Percentiles rank a stretch among this genome's conserved stretches.
These are phyloP conservation scores for Hericium rajendrae DNA, from an alignment of 768 basidiomycete species.

Conservation along the genomic window DNA sequence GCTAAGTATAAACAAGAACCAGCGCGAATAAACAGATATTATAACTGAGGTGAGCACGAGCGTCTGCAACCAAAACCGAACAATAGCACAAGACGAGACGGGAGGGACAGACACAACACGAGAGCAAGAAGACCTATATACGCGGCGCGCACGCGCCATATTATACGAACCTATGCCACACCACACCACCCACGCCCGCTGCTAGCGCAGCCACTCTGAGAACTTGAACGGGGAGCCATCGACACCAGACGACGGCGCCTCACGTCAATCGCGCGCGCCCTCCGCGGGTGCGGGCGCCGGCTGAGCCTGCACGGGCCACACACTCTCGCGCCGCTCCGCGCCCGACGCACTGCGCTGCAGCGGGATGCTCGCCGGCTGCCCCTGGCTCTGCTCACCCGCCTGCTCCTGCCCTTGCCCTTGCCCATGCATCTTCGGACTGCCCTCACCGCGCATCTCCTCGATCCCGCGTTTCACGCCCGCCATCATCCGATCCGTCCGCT, in stretches of 20 bases:
- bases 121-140: constrained; percentile 11
- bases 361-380: constrained; percentile 14
- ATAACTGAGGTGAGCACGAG: neutral
- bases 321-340: constrained; percentile 18
- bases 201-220: neutral
- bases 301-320: constrained; percentile 21
- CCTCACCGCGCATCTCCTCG: constrained; percentile 54
- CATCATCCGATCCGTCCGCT: constrained; percentile 68
- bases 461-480: constrained; percentile 60
- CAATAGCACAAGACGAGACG: neutral
- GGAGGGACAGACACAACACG: neutral
- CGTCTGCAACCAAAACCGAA: neutral
- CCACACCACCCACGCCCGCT: neutral
- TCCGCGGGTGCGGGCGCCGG: constrained; percentile 10
- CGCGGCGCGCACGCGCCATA: constrained; percentile 4
- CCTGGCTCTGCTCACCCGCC: neutral
- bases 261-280: constrained; percentile 9
- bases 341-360: constrained; percentile 17
- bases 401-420: constrained; percentile 1
- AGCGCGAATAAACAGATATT: neutral
- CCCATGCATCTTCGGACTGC: neutral
- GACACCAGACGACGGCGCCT: neutral
- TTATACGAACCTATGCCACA: constrained; percentile 9
- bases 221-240: no score
- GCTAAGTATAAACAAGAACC: neutral